Conservation (phyloP, 306 rosid species). For the Malus fusca region DNA sequence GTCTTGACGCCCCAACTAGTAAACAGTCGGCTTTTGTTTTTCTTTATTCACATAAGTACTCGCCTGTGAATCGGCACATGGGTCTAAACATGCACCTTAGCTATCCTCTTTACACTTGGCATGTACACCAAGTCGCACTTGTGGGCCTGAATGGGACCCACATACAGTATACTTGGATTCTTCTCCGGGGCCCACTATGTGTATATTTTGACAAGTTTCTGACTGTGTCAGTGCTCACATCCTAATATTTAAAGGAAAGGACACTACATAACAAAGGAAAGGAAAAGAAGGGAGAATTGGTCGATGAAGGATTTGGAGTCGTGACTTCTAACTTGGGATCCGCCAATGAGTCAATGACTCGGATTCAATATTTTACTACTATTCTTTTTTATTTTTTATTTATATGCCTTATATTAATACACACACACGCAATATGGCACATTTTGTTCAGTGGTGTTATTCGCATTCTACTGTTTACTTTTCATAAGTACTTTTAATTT, state of each 20-base stretch:
- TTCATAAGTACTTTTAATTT: too few species aligned
- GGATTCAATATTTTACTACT: background rate
- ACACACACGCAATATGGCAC: too few species aligned
- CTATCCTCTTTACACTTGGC: constrained; percentile 18
- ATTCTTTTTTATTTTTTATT: background rate
- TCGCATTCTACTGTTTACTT: too few species aligned
- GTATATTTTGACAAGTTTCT: background rate
- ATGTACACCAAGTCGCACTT: background rate
- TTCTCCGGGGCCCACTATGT: background rate
- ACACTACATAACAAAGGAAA: background rate
- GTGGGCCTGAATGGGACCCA: background rate
- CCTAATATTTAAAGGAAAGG: background rate
- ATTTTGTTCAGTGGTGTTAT: too few species aligned
- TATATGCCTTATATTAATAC: background rate
- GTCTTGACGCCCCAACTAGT: background rate
- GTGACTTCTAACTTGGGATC: constrained; percentile 16
- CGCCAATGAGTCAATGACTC: constrained; percentile 12
- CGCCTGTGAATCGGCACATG: constrained; percentile 14
- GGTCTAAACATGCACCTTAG: constrained; percentile 22
- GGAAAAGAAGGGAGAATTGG: background rate
- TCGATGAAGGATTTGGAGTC: constrained; percentile 16
- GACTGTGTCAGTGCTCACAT: background rate
- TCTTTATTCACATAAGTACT: constrained; percentile 6
- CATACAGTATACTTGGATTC: background rate
- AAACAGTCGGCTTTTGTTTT: background rate